Evolutionary conservation across 306 rosid species (phyloP), one percentile per base, ranked within the genome.

Genomic region (Datisca glomerata): DNA sequence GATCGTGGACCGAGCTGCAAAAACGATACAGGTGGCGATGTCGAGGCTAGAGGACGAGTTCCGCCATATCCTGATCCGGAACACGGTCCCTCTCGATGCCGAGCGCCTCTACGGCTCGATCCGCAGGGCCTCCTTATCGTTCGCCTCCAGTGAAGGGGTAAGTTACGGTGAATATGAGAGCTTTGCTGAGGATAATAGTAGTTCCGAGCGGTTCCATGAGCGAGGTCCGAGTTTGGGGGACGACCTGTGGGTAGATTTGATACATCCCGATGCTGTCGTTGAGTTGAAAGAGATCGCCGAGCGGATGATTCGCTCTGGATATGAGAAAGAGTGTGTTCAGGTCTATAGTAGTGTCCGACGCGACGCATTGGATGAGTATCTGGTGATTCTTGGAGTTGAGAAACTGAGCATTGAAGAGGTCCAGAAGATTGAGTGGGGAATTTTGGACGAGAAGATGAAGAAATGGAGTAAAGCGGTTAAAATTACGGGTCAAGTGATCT

Each of bases 381-480:
- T 91, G 36, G 63, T 40, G 36, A 84, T 80, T 45, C 70, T 91
- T 0, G 96, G 94, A 0, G 77, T 91, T 18, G 98, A 91, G 71
- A 73, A 56, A 50, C 61, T 78, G 54, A 84, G 98, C 68, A 91
- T 91, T 44, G 96, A 84, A 66, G 98, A 91, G 61, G 92, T 84
- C 22, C 98, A 91, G 68, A 91, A 59, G 59, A 62, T 76, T 43
- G 86, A 61, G 45, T 84, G 98, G 98, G 71, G 63, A 21, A 19
- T 24, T 43, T 45, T 91, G 72, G 98, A 91, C 25, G 98, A 84
- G 78, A 91, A 80, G 57, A 91, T 91, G 96, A 91, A 84, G 80
- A 80, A 80, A 61, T 91, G 96, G 98, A 70, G 84, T 21, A 86
- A 70, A 18, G 96, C 94, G 2, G 85, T 80, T 40, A 91, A 84